These are phyloP conservation scores for Petunia axillaris DNA, from an alignment of 257 asterid genomes.

Conservation along the genomic window DNA sequence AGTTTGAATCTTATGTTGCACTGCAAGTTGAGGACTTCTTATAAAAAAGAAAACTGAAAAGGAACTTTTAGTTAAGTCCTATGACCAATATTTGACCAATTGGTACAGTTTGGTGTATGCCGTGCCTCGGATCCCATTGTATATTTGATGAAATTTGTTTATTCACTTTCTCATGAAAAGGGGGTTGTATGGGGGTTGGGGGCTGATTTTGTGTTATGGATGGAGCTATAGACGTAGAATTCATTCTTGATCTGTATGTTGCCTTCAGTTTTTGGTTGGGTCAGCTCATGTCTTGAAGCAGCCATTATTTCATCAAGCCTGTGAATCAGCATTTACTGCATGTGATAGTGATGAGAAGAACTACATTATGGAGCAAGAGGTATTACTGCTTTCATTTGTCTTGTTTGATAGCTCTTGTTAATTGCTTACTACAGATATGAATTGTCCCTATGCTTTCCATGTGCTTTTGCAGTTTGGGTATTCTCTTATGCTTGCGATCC, in stretches of 20 bases:
- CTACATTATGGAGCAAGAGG: conserved; percentile 73
- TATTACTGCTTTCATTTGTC: conserved; percentile 21
- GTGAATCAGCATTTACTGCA: conserved; percentile 74
- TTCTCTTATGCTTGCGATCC: conserved; percentile 57
- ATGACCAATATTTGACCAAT: background rate
- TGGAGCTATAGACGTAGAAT: background rate
- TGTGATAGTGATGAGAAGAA: conserved; percentile 50
- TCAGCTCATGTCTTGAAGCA: conserved; percentile 88
- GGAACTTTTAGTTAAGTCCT: background rate
- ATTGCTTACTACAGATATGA: background rate
- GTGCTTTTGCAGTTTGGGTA: conserved; percentile 60
- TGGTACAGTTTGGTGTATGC: background rate
- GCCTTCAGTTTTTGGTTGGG: conserved; percentile 85
- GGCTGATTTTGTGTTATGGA: background rate
- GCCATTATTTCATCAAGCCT: conserved; percentile 62
- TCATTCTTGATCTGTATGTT: conserved; percentile 22
- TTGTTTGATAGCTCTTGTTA: conserved; percentile 1
- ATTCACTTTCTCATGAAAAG: conserved; percentile 12
- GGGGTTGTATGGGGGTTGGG: background rate
- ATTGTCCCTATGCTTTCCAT: conserved; percentile 18
- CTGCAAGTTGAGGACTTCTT: background rate
- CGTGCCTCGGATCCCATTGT: background rate
- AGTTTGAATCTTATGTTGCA: background rate
- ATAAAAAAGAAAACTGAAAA: background rate
- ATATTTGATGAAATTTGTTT: background rate